Evolutionary conservation across 2,329 filamentous ascomycete species (phyloP).

Genomic region (Ophiostoma quercus): DNA sequence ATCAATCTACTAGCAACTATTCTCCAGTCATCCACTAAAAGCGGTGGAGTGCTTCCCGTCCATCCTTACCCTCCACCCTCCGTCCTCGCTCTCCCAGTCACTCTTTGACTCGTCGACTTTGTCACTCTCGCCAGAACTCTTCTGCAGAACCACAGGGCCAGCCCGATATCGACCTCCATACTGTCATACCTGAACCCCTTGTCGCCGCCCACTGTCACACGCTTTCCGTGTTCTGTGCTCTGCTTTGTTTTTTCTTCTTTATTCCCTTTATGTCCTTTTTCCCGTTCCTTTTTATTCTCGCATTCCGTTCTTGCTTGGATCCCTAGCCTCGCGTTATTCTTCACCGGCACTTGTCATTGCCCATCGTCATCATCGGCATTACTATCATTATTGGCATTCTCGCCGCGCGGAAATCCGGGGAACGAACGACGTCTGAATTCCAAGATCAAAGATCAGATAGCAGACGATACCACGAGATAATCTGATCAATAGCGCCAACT

Average conservation of each 20-base stretch:
- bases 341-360: neutral
- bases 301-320: neutral
- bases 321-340: neutral
- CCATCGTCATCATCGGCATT: neutral
- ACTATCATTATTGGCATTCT: neutral
- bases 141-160: constrained; percentile 7
- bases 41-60: constrained; percentile 1
- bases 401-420: neutral
- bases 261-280: neutral
- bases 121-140: neutral
- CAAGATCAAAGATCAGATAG: neutral
- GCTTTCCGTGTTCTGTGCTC: neutral
- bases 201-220: constrained; percentile 6
- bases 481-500: constrained; percentile 4
- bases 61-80: neutral
- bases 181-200: constrained; percentile 14
- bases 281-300: neutral
- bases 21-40: neutral
- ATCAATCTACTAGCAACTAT: neutral
- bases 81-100: constrained; percentile 16
- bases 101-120: neutral
- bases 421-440: neutral
- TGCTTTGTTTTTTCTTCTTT: neutral
- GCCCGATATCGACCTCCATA: constrained; percentile 19
- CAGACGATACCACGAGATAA: neutral